These are phyloP conservation scores for Vigna unguiculata DNA, from an alignment of 306 rosid species.

Conservation along the genomic window DNA sequence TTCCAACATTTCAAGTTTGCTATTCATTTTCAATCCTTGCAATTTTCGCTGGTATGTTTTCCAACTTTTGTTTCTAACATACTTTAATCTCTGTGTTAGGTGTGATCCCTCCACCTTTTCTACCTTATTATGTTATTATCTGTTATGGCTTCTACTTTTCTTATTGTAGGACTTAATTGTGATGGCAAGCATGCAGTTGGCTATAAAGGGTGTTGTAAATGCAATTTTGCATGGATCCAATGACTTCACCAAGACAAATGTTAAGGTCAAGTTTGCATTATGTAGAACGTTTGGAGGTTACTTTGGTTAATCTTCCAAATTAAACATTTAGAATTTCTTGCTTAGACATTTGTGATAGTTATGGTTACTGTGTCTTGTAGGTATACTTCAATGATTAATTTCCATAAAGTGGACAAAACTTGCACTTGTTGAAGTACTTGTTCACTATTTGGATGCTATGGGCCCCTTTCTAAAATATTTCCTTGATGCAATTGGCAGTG, in stretches of 20 bases:
- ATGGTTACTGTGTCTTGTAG: slow-evolving; percentile 56
- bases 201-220: slow-evolving; percentile 79
- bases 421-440: slow-evolving; percentile 84
- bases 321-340: slow-evolving; percentile 23
- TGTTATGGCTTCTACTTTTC: slow-evolving; percentile 35
- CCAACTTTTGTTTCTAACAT: slow-evolving; percentile 35
- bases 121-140: slow-evolving; percentile 33
- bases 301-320: slow-evolving; percentile 40
- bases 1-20: slow-evolving; percentile 81
- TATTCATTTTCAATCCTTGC: slow-evolving; percentile 84
- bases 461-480: slow-evolving; percentile 89
- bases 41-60: slow-evolving; percentile 90
- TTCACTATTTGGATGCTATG: slow-evolving; percentile 87
- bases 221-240: slow-evolving; percentile 76
- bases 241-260: slow-evolving; percentile 59
- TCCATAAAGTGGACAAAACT: slow-evolving; percentile 90
- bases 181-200: slow-evolving; percentile 90
- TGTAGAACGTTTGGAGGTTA: slow-evolving; percentile 84
- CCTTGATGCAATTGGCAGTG: slow-evolving; percentile 91
- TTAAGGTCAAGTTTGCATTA: slow-evolving; percentile 75
- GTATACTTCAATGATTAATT: slow-evolving; percentile 87
- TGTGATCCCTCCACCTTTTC: slow-evolving; percentile 30
- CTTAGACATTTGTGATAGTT: slow-evolving; percentile 31
- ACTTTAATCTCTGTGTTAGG: slow-evolving; percentile 44
- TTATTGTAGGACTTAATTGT: slow-evolving; percentile 74